phyloP scores from a whole-genome alignment of 1,139 yeast species.

The Blastobotrys malaysiensis region DNA sequence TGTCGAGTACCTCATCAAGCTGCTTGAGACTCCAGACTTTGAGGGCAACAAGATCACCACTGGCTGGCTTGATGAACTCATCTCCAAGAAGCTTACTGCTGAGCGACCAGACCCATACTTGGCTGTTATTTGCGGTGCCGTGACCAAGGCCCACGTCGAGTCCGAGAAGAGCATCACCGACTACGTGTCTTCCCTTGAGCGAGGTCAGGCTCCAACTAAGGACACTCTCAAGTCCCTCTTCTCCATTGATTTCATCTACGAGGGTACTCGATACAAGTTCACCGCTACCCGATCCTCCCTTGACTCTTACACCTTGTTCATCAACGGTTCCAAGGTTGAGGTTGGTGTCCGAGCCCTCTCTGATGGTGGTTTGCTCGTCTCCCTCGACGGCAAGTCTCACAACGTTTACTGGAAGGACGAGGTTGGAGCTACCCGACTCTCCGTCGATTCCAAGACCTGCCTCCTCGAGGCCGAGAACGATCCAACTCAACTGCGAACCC shows the following conservation, averaged over 20 bases:
- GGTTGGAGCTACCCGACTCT: conserved; percentile 90
- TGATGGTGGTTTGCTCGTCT: conserved; percentile 89
- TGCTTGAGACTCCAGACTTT: conserved; percentile 92
- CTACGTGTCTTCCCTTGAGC: conserved; percentile 70
- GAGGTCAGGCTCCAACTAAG: conserved; percentile 91
- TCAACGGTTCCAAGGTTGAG: conserved; percentile 86
- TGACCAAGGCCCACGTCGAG: conserved; percentile 82
- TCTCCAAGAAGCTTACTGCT: conserved; percentile 86
- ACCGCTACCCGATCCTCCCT: conserved; percentile 90
- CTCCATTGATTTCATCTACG: conserved; percentile 92
- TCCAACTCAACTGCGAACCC: conserved; percentile 97
- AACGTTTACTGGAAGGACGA: conserved; percentile 97
- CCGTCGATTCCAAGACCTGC: conserved; percentile 94
- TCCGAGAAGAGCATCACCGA: conserved; percentile 66
- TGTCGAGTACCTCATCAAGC: conserved; percentile 90
- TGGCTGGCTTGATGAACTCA: conserved; percentile 97
- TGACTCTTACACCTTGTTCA: conserved; percentile 79
- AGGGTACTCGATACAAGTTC: conserved; percentile 86
- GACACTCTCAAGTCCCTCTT: conserved; percentile 76
- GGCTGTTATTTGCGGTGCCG: conserved; percentile 97
- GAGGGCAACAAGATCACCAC: conserved; percentile 96
- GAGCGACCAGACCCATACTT: conserved; percentile 90
- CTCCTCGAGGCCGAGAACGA: conserved; percentile 90
- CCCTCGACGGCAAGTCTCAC: conserved; percentile 89
- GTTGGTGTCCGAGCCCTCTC: conserved; percentile 82